Evolutionary conservation across 495 filamentous ascomycete species (phyloP), one percentile per base, ranked within the genome.

Genomic region (Penicillium coffeae): DNA sequence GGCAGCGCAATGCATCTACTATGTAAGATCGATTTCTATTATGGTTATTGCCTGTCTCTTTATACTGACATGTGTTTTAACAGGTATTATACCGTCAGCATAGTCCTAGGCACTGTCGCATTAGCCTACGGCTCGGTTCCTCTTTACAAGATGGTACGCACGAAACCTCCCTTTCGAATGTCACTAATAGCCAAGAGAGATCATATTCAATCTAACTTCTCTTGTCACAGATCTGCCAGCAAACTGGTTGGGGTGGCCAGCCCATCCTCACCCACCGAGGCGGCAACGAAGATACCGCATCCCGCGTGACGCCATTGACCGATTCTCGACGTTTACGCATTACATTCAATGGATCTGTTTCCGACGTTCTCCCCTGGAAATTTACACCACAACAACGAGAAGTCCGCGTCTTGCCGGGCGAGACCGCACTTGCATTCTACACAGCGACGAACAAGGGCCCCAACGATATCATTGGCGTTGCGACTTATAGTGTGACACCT

Each of bases 341-440:
- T 44, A 96, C 94, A 34, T 99, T 99, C 79, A 89, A 87, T 58
- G 87, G 90, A 38, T 94, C 88, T 3, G 90, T 95, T 2, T 97
- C 93, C 0, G 92, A 96, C 64, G 82, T 95, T 10, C 77, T 99
- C 40, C 90, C 91, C 3, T 99, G 93, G 93, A 96, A 95, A 63
- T 99, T 99, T 65, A 83, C 81, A 3, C 93, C 93, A 1, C 94
- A 99, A 69, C 93, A 99, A 69, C 86, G 94, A 21, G 93, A 99
- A 71, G 93, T 99, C 38, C 84, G 89, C 14, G 90, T 99, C 0
- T 72, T 96, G 3, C 94, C 94, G 0, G 94, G 94, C 14, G 93
- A 99, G 72, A 99, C 94, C 3, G 94, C 94, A 15, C 76, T 99
- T 47, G 94, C 94, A 2, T 99, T 99, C 70, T 99, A 95, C 73